Base-by-base conservation (phyloP, 2,329 filamentous ascomycete genomes). In the Colletotrichum scovillei region DNA sequence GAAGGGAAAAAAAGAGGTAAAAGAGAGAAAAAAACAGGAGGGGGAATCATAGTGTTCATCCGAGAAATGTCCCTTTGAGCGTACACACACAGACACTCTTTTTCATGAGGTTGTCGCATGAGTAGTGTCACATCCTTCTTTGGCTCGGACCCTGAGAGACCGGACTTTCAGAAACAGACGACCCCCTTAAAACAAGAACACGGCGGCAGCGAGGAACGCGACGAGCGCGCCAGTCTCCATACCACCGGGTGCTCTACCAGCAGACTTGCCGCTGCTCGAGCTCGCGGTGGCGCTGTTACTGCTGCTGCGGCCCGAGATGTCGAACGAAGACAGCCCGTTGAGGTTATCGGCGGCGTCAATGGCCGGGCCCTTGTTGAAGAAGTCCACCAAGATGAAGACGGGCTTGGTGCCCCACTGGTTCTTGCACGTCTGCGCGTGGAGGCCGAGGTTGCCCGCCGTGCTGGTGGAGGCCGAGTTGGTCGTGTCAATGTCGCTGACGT, bases 331-430 rank as follows among this genome's bases (percentile, higher is more conserved):
- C 68, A 91, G 82, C 9, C 84, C 85, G 80, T 96, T 96, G 78
- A 95, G 81, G 58, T 78, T 82, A 82, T 97, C 94, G 2, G 93
- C 92, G 0, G 92, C 91, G 7, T 87, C 85, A 67, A 97, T 90
- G 38, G 93, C 89, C 0, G 92, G 90, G 0, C 92, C 94, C 72
- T 91, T 87, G 80, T 94, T 92, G 81, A 92, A 95, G 81, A 95
- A 96, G 82, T 97, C 94, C 1, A 96, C 93, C 11, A 97, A 86
- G 24, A 94, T 87, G 77, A 94, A 95, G 3, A 87, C 91, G n/a
- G 94, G 93, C 63, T 87, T 85, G 32, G 84, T 82, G n/a, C 88
- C 87, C 85, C 92, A 96, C 74, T 90, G 82, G 3, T 77, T 78
- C 65, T 84, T 82, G 80, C 91, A 95, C 70, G 80, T 81, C 56